Conservation (phyloP, 441 rosid genomes). For the Euphorbia celastroides region DNA sequence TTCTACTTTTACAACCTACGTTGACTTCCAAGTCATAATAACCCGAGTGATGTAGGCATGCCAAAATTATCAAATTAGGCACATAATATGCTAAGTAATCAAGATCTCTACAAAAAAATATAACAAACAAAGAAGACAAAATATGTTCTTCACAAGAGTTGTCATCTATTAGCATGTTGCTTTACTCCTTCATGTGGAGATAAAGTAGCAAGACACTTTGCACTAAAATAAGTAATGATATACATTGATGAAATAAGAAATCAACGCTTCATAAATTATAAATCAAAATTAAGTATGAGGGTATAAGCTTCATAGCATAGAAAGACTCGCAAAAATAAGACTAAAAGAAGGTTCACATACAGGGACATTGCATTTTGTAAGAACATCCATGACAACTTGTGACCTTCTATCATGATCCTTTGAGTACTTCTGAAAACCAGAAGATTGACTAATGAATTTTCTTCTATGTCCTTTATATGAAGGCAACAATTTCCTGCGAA, state of each 20-base stretch:
- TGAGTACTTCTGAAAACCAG: conserved; percentile 33
- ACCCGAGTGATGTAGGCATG: neutral
- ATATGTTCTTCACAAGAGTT: too few relatives aligned
- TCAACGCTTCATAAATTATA: too few relatives aligned
- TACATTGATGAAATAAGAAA: too few relatives aligned
- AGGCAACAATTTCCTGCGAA: conserved; percentile 64
- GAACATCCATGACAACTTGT: conserved; percentile 47
- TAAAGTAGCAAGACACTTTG: too few relatives aligned
- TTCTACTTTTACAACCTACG: conserved; percentile 63
- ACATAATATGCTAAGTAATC: too few relatives aligned
- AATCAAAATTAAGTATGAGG: too few relatives aligned
- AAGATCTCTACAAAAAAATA: neutral
- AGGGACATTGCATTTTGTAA: conserved; percentile 73
- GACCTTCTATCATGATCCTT: conserved; percentile 30
- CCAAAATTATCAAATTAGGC: neutral
- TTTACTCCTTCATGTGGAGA: too few relatives aligned
- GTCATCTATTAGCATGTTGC: too few relatives aligned
- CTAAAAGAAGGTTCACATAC: conserved; percentile 38
- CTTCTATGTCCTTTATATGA: conserved; percentile 78
- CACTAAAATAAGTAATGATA: too few relatives aligned
- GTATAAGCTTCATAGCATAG: neutral
- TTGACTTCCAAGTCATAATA: too few relatives aligned
- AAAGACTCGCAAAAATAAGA: neutral
- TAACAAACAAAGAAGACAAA: neutral
- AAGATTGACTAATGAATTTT: conserved; percentile 27